These are phyloP conservation scores for Geranium incanum DNA, from an alignment of 441 rosid species.

Conservation along the genomic window DNA sequence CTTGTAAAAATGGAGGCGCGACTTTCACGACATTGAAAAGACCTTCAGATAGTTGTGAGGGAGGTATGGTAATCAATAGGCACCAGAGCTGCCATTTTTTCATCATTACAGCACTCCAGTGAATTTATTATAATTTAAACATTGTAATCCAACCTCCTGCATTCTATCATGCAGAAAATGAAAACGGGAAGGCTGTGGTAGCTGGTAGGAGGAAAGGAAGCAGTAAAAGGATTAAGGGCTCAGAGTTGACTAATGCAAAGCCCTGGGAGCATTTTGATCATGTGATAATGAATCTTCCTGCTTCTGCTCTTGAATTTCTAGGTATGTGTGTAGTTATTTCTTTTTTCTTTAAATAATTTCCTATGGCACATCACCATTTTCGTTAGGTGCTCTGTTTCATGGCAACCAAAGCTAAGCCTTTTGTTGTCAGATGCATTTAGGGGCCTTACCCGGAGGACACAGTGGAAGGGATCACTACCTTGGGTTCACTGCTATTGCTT, in stretches of 20 bases:
- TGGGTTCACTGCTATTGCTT: conserved; percentile 84
- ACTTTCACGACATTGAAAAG: conserved; percentile 37
- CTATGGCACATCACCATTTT: background rate
- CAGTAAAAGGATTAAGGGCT: conserved; percentile 55
- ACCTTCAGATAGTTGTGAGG: conserved; percentile 33
- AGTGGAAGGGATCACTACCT: conserved; percentile 73
- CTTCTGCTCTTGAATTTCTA: conserved; percentile 77
- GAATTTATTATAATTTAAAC: background rate
- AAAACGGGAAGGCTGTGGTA: conserved; percentile 20
- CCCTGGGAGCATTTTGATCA: conserved; percentile 89
- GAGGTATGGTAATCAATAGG: conserved; percentile 36
- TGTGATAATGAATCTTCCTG: conserved; percentile 93
- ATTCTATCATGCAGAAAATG: conserved; percentile 32
- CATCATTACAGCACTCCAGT: conserved; percentile 13
- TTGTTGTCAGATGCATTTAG: conserved; percentile 54
- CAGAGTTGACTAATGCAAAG: conserved; percentile 40
- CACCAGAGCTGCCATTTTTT: conserved; percentile 5
- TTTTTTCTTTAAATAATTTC: background rate
- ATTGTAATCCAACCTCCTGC: background rate
- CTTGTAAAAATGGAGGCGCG: conserved; percentile 23
- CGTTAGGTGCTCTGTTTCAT: background rate
- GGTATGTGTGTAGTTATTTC: conserved; percentile 33
- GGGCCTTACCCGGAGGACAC: conserved; percentile 42
- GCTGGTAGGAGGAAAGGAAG: conserved; percentile 35
- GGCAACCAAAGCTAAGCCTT: background rate